Percentiles rank a stretch among this genome's conserved stretches.
phyloP scores from a whole-genome alignment of 768 basidiomycete genomes.

The Gloeostereum incarnatum region DNA sequence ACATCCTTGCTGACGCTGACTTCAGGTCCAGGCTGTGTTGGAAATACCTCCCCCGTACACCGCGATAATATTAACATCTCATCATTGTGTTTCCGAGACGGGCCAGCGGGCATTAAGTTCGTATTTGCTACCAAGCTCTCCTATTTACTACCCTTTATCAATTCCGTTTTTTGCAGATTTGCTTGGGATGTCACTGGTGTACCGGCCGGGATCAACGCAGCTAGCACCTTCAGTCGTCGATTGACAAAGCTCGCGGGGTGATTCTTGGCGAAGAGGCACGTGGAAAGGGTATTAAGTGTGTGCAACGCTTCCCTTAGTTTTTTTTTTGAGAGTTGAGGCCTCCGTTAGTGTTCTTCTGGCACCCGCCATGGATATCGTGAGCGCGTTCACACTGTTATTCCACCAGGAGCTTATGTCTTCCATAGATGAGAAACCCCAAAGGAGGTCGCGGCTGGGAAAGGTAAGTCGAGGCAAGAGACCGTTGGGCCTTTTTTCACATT shows the following conservation, averaged over 20 bases:
- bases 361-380: slow-evolving; percentile 46
- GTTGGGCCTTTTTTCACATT: no score
- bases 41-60: no score
- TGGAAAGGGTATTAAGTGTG: slow-evolving; percentile 43
- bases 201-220: slow-evolving; percentile 50
- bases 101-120: no score
- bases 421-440: slow-evolving; percentile 43
- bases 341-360: slow-evolving; percentile 36
- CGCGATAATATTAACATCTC: no score
- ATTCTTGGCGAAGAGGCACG: slow-evolving; percentile 61
- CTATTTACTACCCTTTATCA: no score
- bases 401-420: not conserved
- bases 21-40: no score
- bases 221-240: slow-evolving; percentile 45
- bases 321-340: not conserved
- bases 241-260: slow-evolving; percentile 51
- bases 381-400: slow-evolving; percentile 10
- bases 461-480: no score
- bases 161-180: no score
- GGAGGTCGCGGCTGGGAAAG: slow-evolving; percentile 41
- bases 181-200: slow-evolving; percentile 40
- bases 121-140: no score
- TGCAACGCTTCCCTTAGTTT: not conserved
- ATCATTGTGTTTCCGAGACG: no score
- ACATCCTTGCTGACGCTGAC: no score